Conservation (phyloP, 2,329 filamentous ascomycete species). For the Purpureocillium takamizusanense region DNA sequence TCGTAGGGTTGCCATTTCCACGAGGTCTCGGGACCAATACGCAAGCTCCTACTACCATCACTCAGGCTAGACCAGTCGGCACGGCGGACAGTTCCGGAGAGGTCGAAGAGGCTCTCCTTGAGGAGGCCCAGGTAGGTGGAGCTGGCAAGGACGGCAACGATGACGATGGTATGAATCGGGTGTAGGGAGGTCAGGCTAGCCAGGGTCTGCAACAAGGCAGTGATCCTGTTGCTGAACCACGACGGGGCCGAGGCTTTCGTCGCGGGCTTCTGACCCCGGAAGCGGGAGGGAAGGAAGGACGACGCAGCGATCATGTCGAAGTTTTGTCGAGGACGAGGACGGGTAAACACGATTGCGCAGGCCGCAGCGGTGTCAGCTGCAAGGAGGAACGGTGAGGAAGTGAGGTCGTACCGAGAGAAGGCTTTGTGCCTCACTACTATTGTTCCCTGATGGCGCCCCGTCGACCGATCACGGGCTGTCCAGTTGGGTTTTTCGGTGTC, state of each 20-base stretch:
- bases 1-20: constrained; percentile 89
- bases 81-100: constrained; percentile 41
- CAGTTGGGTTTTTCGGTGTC: too few relatives aligned
- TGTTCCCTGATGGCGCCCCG: too few relatives aligned
- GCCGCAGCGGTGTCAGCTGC: too few relatives aligned
- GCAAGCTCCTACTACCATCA: constrained; percentile 69
- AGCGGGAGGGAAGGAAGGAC: too few relatives aligned
- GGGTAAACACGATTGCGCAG: too few relatives aligned
- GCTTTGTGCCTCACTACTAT: too few relatives aligned
- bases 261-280: too few relatives aligned
- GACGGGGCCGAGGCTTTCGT: constrained; percentile 41
- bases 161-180: constrained; percentile 89
- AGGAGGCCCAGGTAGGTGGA: constrained; percentile 90
- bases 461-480: too few relatives aligned
- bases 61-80: constrained; percentile 72
- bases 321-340: too few relatives aligned
- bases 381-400: too few relatives aligned
- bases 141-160: constrained; percentile 82
- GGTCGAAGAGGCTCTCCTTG: constrained; percentile 80
- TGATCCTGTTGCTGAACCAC: constrained; percentile 55
- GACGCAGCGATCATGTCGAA: too few relatives aligned
- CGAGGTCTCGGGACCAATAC: constrained; percentile 62
- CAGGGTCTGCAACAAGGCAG: constrained; percentile 67
- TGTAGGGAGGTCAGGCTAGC: constrained; percentile 80
- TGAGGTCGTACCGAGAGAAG: too few relatives aligned